phyloP scores from a whole-genome alignment of 768 basidiomycete species.

The Auricularia auricula-judae region DNA sequence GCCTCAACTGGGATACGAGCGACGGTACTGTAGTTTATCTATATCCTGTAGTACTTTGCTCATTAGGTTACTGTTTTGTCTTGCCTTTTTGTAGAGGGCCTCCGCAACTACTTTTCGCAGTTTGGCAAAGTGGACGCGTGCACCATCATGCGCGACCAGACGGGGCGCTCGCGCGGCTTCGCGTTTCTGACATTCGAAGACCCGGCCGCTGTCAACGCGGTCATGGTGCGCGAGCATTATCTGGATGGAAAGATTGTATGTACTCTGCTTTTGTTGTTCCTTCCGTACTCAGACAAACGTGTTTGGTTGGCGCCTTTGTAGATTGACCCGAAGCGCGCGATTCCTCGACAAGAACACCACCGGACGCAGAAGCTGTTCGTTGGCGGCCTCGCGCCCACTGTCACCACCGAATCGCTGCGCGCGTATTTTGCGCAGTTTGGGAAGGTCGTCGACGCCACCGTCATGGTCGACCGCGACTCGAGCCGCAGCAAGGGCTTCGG shows the following conservation, averaged over 20 bases:
- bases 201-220: constrained; percentile 84
- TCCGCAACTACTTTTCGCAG: constrained; percentile 84
- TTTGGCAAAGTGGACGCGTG: constrained; percentile 96
- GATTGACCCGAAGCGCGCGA: constrained; percentile 99
- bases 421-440: constrained; percentile 92
- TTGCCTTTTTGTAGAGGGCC: constrained; percentile 42
- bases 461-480: constrained; percentile 97
- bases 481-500: constrained; percentile 95
- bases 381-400: constrained; percentile 82
- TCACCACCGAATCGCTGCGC: constrained; percentile 89
- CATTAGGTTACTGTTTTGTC: constrained; percentile 25
- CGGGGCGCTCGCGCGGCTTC: constrained; percentile 91
- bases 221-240: constrained; percentile 90
- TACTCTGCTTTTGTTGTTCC: constrained; percentile 12
- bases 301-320: constrained; percentile 21
- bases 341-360: constrained; percentile 91
- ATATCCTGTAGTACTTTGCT: constrained; percentile 6
- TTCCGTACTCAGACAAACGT: not conserved
- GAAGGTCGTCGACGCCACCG: constrained; percentile 92
- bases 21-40: constrained; percentile 57
- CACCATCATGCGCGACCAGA: constrained; percentile 97
- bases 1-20: constrained; percentile 99
- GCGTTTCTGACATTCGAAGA: constrained; percentile 96
- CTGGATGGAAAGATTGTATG: constrained; percentile 96
- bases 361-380: constrained; percentile 93